phyloP scores from a whole-genome alignment of 192 early-diverging fungal species.

The Geranomyces variabilis region DNA sequence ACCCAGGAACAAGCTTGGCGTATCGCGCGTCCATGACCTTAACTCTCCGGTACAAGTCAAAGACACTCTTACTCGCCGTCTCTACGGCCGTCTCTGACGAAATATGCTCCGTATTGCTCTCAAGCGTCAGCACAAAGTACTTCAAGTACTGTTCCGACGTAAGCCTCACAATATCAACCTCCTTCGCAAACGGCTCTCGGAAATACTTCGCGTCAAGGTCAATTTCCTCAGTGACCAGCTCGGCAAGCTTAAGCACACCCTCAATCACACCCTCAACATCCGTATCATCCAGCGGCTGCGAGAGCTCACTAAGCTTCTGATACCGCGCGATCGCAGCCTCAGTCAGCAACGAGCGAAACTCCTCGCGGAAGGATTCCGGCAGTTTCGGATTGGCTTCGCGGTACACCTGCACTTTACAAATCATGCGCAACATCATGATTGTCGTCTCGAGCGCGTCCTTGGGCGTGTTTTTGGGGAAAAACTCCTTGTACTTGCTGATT shows the following conservation, averaged over 20 bases:
- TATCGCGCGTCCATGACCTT: conserved; percentile 51
- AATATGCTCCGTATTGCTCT: conserved; percentile 43
- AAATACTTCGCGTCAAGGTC: conserved; percentile 58
- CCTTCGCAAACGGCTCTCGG: conserved; percentile 47
- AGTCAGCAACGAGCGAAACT: conserved; percentile 39
- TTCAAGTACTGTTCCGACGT: conserved; percentile 54
- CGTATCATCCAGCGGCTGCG: conserved; percentile 52
- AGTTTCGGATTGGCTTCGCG: conserved; percentile 49
- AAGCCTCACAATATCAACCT: conserved; percentile 54
- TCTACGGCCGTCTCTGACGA: conserved; percentile 47
- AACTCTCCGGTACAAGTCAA: conserved; percentile 49
- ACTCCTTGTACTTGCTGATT: conserved; percentile 59
- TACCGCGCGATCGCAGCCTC: conserved; percentile 47
- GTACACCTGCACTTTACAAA: conserved; percentile 48
- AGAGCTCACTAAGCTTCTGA: conserved; percentile 51
- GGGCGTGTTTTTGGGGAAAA: conserved; percentile 59
- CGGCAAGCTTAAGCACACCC: conserved; percentile 52
- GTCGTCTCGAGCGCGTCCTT: conserved; percentile 51
- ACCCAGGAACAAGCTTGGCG: conserved; percentile 51
- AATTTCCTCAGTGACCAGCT: conserved; percentile 58
- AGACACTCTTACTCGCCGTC: conserved; percentile 44
- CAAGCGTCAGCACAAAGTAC: conserved; percentile 51
- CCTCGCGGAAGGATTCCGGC: conserved; percentile 50
- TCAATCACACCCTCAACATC: conserved; percentile 54
- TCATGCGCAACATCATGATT: conserved; percentile 59